phyloP scores from a whole-genome alignment of 225 moss, liverwort and hornwort genomes.

The Marchantia paleacea region DNA sequence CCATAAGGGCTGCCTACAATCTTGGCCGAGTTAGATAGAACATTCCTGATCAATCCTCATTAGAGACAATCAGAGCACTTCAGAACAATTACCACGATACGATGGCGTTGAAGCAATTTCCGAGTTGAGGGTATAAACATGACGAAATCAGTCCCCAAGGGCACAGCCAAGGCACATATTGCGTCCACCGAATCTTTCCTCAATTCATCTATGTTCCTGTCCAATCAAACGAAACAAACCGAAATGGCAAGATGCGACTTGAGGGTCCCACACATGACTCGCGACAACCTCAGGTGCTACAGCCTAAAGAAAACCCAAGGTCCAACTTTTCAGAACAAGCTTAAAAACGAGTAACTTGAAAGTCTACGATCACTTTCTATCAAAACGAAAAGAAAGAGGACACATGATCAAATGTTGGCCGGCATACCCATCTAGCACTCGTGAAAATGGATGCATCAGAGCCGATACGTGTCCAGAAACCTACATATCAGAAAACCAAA shows the following conservation, averaged over 20 bases:
- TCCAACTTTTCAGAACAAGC: neutral
- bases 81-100: slow-evolving; percentile 47
- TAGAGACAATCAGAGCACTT: too few species aligned
- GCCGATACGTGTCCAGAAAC: slow-evolving; percentile 93
- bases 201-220: slow-evolving; percentile 79
- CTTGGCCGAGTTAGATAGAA: too few species aligned
- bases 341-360: neutral
- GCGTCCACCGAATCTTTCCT: slow-evolving; percentile 91
- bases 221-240: neutral
- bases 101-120: slow-evolving; percentile 74
- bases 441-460: slow-evolving; percentile 79
- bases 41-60: too few species aligned
- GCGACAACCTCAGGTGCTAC: neutral
- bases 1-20: too few species aligned
- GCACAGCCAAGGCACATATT: slow-evolving; percentile 86
- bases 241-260: neutral
- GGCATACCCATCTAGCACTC: slow-evolving; percentile 87
- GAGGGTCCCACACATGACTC: neutral
- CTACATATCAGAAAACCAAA: slow-evolving; percentile 37
- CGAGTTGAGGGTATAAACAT: slow-evolving; percentile 85
- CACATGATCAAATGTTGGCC: neutral
- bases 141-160: slow-evolving; percentile 82
- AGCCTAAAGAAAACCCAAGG: neutral
- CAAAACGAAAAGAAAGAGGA: neutral
- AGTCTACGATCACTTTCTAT: neutral